Evolutionary conservation across 2,329 filamentous ascomycete genomes (phyloP), one percentile per base, ranked within the genome.

Genomic region (Penicillium frequentans): DNA sequence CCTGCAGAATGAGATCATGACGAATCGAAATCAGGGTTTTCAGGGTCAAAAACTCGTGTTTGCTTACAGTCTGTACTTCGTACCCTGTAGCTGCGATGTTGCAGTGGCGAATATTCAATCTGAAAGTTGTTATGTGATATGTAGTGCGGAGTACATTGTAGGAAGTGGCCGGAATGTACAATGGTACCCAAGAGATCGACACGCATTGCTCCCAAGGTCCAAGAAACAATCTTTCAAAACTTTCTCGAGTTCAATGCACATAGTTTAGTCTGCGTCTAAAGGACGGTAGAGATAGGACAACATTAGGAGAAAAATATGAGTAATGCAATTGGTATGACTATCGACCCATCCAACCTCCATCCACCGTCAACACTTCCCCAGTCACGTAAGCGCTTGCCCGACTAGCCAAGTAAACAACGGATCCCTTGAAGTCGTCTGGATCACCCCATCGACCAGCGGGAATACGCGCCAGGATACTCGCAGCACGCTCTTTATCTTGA

Each of bases 331-430:
- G 4, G 14, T 35, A 49, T 21, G 21, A 35, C 57, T 79, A 96
- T 79, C 90, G 81, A 1, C 90, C 91, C 91, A 96, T 95, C 91
- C 90, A 96, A 9, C 92, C 92, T 7, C 92, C 92, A 75, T 96
- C 92, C 44, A 96, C 90, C 33, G 90, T 88, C 64, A 96, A 69
- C 7, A 91, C 80, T 75, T 96, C 90, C 0, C 91, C 91, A 64
- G 84, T 91, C 43, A 96, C 88, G 77, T 96, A 96, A 9, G 79
- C 84, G 70, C 89, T 90, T 14, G 87, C 89, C 71, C 78, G 82
- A 66, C 89, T 89, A 2, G 90, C 90, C 61, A 96, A 76, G 68
- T 86, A 96, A 24, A 96, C 87, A 0, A 88, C 82, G 0, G 85
- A 87, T 0, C 91, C 91, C 79, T 92, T 92, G 72, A 96, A 96